These are phyloP conservation scores for Pseudopediastrum boryanum DNA, from an alignment of 139 green algal genomes.

Conservation along the genomic window DNA sequence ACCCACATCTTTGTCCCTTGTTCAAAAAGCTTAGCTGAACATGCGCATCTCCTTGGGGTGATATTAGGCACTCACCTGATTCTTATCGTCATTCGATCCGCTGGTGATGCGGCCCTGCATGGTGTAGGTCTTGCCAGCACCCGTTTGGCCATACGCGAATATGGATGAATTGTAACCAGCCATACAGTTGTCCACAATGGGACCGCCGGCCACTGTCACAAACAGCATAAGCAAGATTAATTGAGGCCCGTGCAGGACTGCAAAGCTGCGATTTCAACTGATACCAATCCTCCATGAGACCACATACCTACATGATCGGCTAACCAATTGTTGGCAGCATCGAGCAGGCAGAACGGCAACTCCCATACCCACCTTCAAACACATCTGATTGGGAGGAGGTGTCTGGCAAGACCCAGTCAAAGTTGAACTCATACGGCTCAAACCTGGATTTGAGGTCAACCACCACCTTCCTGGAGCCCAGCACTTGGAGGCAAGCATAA, in stretches of 20 bases:
- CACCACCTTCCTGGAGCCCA: constrained; percentile 10
- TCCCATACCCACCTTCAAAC: constrained; percentile 52
- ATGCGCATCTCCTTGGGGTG: not conserved
- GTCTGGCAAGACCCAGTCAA: constrained; percentile 69
- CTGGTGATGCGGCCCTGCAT: constrained; percentile 70
- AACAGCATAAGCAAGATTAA: not conserved
- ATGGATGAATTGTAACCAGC: constrained; percentile 78
- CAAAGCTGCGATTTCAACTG: not conserved
- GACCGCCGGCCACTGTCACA: constrained; percentile 42
- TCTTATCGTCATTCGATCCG: not conserved
- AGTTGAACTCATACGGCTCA: constrained; percentile 40
- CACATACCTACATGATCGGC: not conserved
- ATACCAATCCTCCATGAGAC: not conserved
- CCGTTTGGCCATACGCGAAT: constrained; percentile 87
- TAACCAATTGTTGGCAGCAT: not conserved
- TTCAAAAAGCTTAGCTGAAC: not conserved
- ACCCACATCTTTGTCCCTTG: too few relatives aligned
- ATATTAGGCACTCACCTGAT: constrained; percentile 20
- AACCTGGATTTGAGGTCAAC: constrained; percentile 20
- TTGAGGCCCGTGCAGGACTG: not conserved
- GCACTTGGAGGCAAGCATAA: constrained; percentile 17
- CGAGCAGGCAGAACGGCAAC: not conserved
- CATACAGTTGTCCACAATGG: constrained; percentile 74
- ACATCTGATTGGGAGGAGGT: constrained; percentile 63
- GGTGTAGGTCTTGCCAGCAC: constrained; percentile 87